Evolutionary conservation across 768 basidiomycete species (phyloP).

Genomic region (Suillus americanus): DNA sequence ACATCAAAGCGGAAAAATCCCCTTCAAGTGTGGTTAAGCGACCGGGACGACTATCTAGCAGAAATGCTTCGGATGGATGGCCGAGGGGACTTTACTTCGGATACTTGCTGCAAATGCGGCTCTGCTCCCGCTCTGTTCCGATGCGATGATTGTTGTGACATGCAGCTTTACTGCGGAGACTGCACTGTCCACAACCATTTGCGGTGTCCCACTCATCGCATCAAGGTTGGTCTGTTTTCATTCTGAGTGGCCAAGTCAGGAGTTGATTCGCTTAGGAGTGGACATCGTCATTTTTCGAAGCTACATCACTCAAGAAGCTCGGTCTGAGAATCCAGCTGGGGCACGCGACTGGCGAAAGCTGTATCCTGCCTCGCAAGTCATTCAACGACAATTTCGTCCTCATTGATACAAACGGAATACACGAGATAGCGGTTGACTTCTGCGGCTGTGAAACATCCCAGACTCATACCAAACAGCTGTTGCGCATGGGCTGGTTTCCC

Average conservation of each 20-base stretch:
- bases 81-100: background rate
- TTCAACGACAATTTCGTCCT: conserved; percentile 18
- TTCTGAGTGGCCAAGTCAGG: background rate
- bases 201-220: background rate
- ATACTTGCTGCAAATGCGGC: background rate
- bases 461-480: conserved; percentile 10
- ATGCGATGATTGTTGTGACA: conserved; percentile 6
- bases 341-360: conserved; percentile 15
- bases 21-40: conserved; percentile 5
- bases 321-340: conserved; percentile 25
- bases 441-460: conserved; percentile 12
- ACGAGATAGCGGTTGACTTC: conserved; percentile 16
- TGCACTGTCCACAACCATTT: conserved; percentile 2
- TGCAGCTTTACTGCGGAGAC: background rate
- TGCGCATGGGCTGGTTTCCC: conserved; percentile 13
- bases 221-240: conserved; percentile 6
- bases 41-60: conserved; percentile 3
- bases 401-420: conserved; percentile 24
- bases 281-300: conserved; percentile 18
- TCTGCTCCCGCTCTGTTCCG: background rate
- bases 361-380: conserved; percentile 8
- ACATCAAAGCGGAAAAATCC: background rate
- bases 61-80: conserved; percentile 11
- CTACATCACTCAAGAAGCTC: conserved; percentile 14
- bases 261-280: conserved; percentile 14